phyloP scores from a whole-genome alignment of 2,329 filamentous ascomycete genomes.

The Aspergillus melleus region DNA sequence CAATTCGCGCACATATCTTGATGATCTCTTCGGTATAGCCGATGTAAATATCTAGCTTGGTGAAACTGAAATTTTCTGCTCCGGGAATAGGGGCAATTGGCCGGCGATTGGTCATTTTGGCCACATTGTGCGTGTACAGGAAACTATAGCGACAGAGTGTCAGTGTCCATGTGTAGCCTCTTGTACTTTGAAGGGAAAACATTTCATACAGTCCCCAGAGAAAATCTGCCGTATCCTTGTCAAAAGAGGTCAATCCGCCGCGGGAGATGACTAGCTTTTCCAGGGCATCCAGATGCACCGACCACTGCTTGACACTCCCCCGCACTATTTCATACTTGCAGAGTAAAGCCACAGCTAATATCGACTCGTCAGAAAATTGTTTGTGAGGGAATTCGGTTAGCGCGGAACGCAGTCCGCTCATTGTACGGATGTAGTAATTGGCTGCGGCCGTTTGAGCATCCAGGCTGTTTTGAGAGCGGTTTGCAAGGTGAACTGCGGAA shows the following conservation, averaged over 20 bases:
- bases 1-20: slow-evolving; percentile 34
- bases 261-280: slow-evolving; percentile 34
- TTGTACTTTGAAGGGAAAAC: neutral
- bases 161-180: neutral
- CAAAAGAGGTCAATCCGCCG: slow-evolving; percentile 31
- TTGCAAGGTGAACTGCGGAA: slow-evolving; percentile 38
- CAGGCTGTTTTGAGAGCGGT: slow-evolving; percentile 27
- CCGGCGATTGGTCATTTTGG: slow-evolving; percentile 34
- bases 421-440: slow-evolving; percentile 34
- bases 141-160: slow-evolving; percentile 22
- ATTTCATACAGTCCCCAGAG: slow-evolving; percentile 34
- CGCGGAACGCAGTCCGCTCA: slow-evolving; percentile 32
- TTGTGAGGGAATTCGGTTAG: slow-evolving; percentile 20
- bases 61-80: slow-evolving; percentile 24
- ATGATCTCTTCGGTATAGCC: slow-evolving; percentile 40
- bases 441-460: slow-evolving; percentile 31
- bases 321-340: slow-evolving; percentile 42
- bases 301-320: slow-evolving; percentile 40
- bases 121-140: slow-evolving; percentile 36
- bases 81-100: slow-evolving; percentile 20
- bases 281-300: slow-evolving; percentile 37
- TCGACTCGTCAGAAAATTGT: slow-evolving; percentile 30
- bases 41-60: slow-evolving; percentile 38
- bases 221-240: slow-evolving; percentile 33
- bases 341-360: slow-evolving; percentile 37